These are phyloP conservation scores for Clonostachys solani DNA, from an alignment of 2,329 filamentous ascomycete species.

Conservation along the genomic window DNA sequence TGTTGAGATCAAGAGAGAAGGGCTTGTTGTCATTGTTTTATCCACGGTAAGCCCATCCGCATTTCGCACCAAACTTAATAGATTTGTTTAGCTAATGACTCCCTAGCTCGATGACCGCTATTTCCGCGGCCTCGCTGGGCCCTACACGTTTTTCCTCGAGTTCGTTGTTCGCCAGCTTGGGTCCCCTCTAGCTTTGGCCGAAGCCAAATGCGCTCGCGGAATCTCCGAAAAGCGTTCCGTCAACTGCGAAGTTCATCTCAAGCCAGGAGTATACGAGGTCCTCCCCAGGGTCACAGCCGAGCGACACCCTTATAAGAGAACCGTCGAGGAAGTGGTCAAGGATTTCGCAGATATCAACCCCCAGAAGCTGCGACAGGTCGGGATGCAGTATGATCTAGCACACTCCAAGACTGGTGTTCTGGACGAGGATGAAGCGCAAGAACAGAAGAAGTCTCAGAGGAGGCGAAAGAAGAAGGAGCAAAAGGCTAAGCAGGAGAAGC, in stretches of 20 bases:
- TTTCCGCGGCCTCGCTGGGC: constrained; percentile 36
- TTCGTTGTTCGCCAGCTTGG: constrained; percentile 32
- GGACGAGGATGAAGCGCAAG: constrained; percentile 37
- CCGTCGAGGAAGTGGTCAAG: constrained; percentile 57
- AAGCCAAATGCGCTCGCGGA: constrained; percentile 5
- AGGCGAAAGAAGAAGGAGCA: constrained; percentile 16
- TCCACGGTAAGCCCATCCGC: constrained; percentile 20
- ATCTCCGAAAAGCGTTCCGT: constrained; percentile 55
- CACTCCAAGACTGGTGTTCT: constrained; percentile 52
- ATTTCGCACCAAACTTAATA: no score
- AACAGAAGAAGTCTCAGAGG: constrained; percentile 14
- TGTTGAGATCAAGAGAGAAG: constrained; percentile 32
- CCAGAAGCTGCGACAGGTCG: constrained; percentile 60
- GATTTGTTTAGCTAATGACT: neutral
- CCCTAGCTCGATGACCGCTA: constrained; percentile 38
- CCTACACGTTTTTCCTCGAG: constrained; percentile 35
- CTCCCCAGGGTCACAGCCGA: constrained; percentile 63
- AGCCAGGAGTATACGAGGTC: constrained; percentile 64
- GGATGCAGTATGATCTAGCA: constrained; percentile 56
- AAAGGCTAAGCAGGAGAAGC: constrained; percentile 7
- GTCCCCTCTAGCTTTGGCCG: neutral
- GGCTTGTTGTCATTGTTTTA: constrained; percentile 36
- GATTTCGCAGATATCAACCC: constrained; percentile 38
- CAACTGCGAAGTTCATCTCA: constrained; percentile 67
- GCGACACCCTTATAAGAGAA: constrained; percentile 32